Base-by-base conservation (phyloP, 106 monocot genomes). In the Hemerocallis citrina region DNA sequence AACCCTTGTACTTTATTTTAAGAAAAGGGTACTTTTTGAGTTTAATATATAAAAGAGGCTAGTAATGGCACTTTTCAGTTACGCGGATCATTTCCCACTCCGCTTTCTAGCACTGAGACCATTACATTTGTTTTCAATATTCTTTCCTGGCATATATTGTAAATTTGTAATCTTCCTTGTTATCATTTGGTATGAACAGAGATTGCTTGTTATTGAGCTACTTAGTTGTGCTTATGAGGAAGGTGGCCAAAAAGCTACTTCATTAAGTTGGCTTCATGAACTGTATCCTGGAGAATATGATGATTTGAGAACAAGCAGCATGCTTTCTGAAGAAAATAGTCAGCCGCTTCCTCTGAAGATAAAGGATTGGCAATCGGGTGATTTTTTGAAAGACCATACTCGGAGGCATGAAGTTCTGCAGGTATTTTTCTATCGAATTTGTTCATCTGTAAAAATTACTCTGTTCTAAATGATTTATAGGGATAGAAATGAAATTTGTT, bases 261-360 rank as follows among this genome's bases (percentile, higher is more conserved):
- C 11, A 22, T 37, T 67, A 46, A 57, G 41, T 65, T 89, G 89
- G 82, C 69, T 64, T 30, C 25, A 79, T 62, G 82, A 94, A 67
- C 68, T 85, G 68, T 94, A 82, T 66, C 58, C 23, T 38, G 89
- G 89, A 48, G 93, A 94, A 76, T 83, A 80, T 63, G 59, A 82
- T 70, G 81, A 79, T 63, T 42, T 88, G 54, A 56, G 42, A 52
- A 23, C 9, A 9, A 48, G 3, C 71, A 65, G 54, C 34, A 54
- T 92, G 64, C 46, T 69, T 25, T 70, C 57, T 31, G 45, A 46
- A 33, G 79, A 81, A 47, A 72, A 31, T 44, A 59, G 13, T 67
- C 51, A 61, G 50, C 73, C 72, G 27, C 34, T 61, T 25, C 65
- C 49, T 35, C 74, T 71, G 15, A 62, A 38, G 50, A 66, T 70